These are phyloP conservation scores for Yamadazyma sp. DNA, from an alignment of 805 yeast species.

Conservation along the genomic window DNA sequence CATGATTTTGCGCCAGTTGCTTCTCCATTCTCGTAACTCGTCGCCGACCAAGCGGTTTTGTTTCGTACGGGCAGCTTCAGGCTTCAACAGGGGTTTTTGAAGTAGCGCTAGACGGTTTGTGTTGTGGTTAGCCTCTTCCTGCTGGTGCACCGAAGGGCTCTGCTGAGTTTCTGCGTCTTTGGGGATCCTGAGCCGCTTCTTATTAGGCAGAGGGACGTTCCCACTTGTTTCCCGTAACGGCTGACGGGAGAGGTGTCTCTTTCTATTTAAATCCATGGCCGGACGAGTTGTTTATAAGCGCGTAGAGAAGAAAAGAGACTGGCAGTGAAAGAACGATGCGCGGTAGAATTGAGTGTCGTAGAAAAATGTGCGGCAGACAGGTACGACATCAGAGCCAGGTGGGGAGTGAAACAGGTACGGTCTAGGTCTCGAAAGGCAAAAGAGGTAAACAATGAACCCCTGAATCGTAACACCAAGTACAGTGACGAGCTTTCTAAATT, in stretches of 20 bases:
- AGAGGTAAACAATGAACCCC: too few species aligned
- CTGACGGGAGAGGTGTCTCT: slow-evolving; percentile 15
- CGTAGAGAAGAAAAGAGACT: slow-evolving; percentile 2
- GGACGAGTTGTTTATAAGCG: slow-evolving; percentile 4
- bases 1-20: slow-evolving; percentile 63
- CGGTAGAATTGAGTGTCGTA: too few species aligned
- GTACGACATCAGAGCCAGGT: too few species aligned
- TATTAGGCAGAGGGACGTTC: slow-evolving; percentile 38
- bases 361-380: too few species aligned
- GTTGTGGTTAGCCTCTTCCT: slow-evolving; percentile 1
- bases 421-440: too few species aligned
- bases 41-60: slow-evolving; percentile 41
- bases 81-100: slow-evolving; percentile 6
- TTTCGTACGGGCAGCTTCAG: slow-evolving; percentile 11
- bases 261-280: slow-evolving; percentile 12
- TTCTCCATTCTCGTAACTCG: slow-evolving; percentile 59
- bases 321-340: too few species aligned
- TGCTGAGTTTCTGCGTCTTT: background rate
- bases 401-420: too few species aligned
- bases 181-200: slow-evolving; percentile 22
- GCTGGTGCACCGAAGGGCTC: too few species aligned
- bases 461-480: too few species aligned
- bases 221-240: slow-evolving; percentile 43
- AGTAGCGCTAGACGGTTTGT: slow-evolving; percentile 6
- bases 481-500: too few species aligned